phyloP scores from a whole-genome alignment of 352 stramenopile species.

The Globisporangium yorkense region DNA sequence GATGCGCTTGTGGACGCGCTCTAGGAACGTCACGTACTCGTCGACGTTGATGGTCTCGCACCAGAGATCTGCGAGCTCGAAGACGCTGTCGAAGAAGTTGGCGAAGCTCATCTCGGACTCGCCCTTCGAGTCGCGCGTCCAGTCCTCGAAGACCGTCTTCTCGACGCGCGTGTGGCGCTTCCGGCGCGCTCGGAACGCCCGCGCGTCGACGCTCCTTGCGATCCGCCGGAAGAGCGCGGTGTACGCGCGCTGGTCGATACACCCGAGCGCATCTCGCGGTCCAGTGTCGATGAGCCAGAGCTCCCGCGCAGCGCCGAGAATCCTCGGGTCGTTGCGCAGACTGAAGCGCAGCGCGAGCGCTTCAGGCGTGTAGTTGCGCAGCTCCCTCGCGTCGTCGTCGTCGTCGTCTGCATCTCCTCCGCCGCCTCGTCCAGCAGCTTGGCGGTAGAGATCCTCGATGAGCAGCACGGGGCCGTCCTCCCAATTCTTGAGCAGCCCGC shows the following conservation, averaged over 20 bases:
- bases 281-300: slow-evolving; percentile 54
- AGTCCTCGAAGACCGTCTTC: slow-evolving; percentile 54
- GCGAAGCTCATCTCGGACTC: slow-evolving; percentile 53
- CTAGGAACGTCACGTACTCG: slow-evolving; percentile 60
- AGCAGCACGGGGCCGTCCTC: slow-evolving; percentile 53
- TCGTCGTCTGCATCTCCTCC: slow-evolving; percentile 28
- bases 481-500: slow-evolving; percentile 61
- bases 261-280: slow-evolving; percentile 43
- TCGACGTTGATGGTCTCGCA: slow-evolving; percentile 62
- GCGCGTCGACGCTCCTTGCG: slow-evolving; percentile 41
- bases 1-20: slow-evolving; percentile 29
- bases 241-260: slow-evolving; percentile 54
- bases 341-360: slow-evolving; percentile 58
- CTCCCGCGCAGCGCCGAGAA: slow-evolving; percentile 41
- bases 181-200: slow-evolving; percentile 15
- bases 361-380: slow-evolving; percentile 67
- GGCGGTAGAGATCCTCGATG: slow-evolving; percentile 53
- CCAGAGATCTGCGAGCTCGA: slow-evolving; percentile 69
- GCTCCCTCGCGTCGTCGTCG: slow-evolving; percentile 38
- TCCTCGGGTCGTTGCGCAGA: slow-evolving; percentile 44
- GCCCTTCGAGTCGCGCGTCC: slow-evolving; percentile 51
- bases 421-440: slow-evolving; percentile 28
- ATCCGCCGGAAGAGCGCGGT: slow-evolving; percentile 50
- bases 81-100: slow-evolving; percentile 69
- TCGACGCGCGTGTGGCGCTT: slow-evolving; percentile 25